These are phyloP conservation scores for Pseudogymnoascus sp. DNA, from an alignment of 2,329 filamentous ascomycete species.

Conservation along the genomic window DNA sequence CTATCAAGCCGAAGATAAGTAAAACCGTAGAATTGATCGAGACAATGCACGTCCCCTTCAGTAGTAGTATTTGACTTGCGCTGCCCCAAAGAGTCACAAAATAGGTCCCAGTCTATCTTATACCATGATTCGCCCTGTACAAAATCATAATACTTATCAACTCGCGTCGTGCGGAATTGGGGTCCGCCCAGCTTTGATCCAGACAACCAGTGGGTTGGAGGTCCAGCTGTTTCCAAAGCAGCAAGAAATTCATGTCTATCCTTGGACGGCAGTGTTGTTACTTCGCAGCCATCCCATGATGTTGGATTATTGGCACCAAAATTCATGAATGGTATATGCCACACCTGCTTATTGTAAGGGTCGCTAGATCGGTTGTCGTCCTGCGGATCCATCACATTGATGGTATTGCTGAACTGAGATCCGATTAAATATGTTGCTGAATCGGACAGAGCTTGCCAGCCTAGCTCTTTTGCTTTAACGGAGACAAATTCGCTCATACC, in stretches of 20 bases:
- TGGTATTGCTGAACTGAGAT: background rate
- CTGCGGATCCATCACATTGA: background rate
- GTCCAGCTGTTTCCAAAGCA: background rate
- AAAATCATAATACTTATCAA: background rate
- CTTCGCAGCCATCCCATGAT: background rate
- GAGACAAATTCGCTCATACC: slow-evolving; percentile 12
- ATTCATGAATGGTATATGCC: background rate
- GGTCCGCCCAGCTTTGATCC: background rate
- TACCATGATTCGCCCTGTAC: background rate
- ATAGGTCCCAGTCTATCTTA: background rate
- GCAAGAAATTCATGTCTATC: background rate
- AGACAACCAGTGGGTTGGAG: background rate
- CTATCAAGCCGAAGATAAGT: slow-evolving; percentile 1
- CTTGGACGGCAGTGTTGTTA: background rate
- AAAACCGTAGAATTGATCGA: background rate
- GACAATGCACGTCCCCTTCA: background rate
- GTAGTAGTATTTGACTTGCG: background rate
- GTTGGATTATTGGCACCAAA: background rate
- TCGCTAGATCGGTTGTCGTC: background rate
- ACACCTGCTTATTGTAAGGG: background rate
- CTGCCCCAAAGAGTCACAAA: background rate
- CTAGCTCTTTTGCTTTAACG: slow-evolving; percentile 14
- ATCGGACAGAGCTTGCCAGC: slow-evolving; percentile 19
- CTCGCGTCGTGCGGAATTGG: background rate
- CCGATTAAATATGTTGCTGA: background rate